Base-by-base conservation (phyloP, 2,329 filamentous ascomycete species). In the Eutypa lata region DNA sequence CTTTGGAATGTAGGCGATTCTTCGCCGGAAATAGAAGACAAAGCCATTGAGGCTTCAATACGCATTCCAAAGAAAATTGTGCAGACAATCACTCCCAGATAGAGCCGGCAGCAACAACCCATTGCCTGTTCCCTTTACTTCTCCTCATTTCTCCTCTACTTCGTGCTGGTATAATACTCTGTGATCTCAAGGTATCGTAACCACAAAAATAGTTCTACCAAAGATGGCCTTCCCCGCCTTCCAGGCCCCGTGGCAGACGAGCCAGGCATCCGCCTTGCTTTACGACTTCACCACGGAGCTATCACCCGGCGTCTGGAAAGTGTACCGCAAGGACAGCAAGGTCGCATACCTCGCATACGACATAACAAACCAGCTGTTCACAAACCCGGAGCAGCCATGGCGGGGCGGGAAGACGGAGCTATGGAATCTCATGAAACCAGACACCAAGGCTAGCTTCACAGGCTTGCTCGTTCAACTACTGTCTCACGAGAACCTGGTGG, bases 401-500 rank as follows among this genome's bases (percentile, higher is more conserved):
- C 26, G 54, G 22, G 47, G 56, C 18, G 51, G 50, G 1, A 11
- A 35, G 11, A 57, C 52, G 7, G 46, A 45, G 3, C 14, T 56
- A 10, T 52, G 51, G 11, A 18, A 33, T 14, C 24, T 66, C 48
- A 55, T 63, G 37, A 45, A 55, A 10, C 54, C 61, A 3, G 53
- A 62, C 22, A 13, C 16, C 19, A 51, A 51, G 7, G 46, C 57
- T 24, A 59, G 63, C 7, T 47, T 73, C 28, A 54, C 68, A 24
- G 31, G 57, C 38, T 48, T 64, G 7, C 53, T 76, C 49, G 56
- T 62, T 16, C 62, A 66, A 45, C 58, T 81, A 26, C 66, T 80
- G 52, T 76, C 78, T 56, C 78, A 81, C 57, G 73, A 77, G 54
- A 79, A 81, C 59, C 62, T 81, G 19, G 62, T 81, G 52, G 76